A percentile compares a stretch with the other conserved stretches of the same genome.
phyloP scores from a whole-genome alignment of 192 early-diverging fungal genomes.

The Podila verticillata region DNA sequence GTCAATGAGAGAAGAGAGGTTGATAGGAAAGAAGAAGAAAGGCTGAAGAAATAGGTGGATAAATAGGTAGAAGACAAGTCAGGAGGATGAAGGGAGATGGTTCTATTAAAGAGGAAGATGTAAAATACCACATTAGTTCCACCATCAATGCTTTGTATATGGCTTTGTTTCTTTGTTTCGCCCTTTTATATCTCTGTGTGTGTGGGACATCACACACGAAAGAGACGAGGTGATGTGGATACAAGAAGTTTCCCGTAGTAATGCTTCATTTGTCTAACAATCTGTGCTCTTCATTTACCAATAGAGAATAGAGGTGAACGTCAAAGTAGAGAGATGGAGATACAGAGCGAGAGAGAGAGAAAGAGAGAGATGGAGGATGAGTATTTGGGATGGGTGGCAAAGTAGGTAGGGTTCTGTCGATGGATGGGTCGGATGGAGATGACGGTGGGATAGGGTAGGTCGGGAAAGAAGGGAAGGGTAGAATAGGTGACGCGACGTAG shows the following conservation, averaged over 20 bases:
- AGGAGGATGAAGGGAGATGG: not conserved
- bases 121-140: no score
- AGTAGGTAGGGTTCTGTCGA: not conserved
- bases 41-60: not conserved
- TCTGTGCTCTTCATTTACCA: not conserved
- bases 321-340: not conserved
- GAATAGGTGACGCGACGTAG: not conserved
- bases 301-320: not conserved
- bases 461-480: not conserved
- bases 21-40: not conserved
- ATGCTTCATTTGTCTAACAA: no score
- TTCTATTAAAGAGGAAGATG: not conserved
- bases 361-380: not conserved
- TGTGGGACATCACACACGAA: no score
- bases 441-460: not conserved
- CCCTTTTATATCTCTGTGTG: no score
- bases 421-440: not conserved
- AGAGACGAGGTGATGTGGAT: no score
- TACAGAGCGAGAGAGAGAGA: not conserved
- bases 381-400: no score
- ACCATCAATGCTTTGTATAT: no score
- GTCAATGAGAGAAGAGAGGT: constrained; percentile 5
- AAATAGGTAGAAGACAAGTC: not conserved
- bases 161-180: no score
- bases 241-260: no score